Evolutionary conservation across 495 filamentous ascomycete species (phyloP).

Genomic region (Clavariopsis aquatica): DNA sequence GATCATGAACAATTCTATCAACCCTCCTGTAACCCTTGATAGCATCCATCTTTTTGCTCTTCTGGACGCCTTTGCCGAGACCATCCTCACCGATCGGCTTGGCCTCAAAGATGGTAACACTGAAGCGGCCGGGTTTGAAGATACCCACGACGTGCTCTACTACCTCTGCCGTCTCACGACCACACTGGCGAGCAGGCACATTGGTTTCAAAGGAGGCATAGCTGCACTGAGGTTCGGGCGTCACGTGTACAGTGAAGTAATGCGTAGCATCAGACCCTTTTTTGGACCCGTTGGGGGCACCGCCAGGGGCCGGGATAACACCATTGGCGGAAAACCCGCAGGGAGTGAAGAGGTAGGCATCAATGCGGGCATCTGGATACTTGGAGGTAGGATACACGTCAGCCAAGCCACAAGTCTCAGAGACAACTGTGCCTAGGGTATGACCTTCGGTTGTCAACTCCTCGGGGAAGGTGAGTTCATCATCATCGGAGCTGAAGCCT

Average conservation of each 20-base stretch:
- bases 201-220: constrained; percentile 99
- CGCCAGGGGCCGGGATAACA: constrained; percentile 78
- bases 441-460: constrained; percentile 91
- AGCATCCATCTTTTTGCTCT: constrained; percentile 71
- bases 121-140: constrained; percentile 96
- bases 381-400: constrained; percentile 82
- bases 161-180: constrained; percentile 84
- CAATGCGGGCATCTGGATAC: constrained; percentile 92
- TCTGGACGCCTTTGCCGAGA: constrained; percentile 48
- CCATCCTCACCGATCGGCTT: constrained; percentile 58
- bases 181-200: constrained; percentile 85
- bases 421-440: constrained; percentile 88
- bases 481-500: constrained; percentile 58
- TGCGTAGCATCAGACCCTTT: constrained; percentile 58
- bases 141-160: constrained; percentile 92
- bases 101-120: constrained; percentile 93
- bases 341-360: constrained; percentile 94
- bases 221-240: constrained; percentile 95
- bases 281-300: constrained; percentile 48
- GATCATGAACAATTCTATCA: constrained; percentile 94
- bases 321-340: constrained; percentile 99
- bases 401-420: constrained; percentile 84
- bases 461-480: constrained; percentile 60
- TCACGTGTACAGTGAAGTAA: constrained; percentile 99
- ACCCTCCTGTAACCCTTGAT: constrained; percentile 87